Percentiles rank a stretch among this genome's conserved stretches.
Evolutionary conservation across 768 basidiomycete genomes (phyloP).

Genomic region (Termitomyces sp.): DNA sequence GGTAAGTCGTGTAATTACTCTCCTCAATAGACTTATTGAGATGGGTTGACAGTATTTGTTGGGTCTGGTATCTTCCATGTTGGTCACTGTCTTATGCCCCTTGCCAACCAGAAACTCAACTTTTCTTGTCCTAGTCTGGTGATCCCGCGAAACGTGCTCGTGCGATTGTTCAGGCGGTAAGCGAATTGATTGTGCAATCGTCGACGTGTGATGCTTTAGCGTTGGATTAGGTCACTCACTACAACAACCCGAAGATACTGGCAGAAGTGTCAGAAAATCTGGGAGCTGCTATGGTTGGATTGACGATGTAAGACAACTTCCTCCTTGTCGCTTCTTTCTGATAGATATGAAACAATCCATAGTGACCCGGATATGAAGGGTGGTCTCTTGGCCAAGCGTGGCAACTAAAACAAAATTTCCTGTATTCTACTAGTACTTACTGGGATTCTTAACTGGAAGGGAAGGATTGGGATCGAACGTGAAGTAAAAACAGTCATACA

Average conservation of each 20-base stretch:
- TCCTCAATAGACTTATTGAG: slow-evolving; percentile 1
- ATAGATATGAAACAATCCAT: slow-evolving; percentile 5
- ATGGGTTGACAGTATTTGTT: slow-evolving; percentile 72
- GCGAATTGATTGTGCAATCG: slow-evolving; percentile 10
- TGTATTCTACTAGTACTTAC: not conserved
- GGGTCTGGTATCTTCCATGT: slow-evolving; percentile 97
- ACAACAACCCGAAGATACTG: slow-evolving; percentile 89
- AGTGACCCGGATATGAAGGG: slow-evolving; percentile 71
- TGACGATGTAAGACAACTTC: slow-evolving; percentile 70
- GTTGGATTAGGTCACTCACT: slow-evolving; percentile 73
- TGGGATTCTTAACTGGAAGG: no score
- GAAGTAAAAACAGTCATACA: not conserved
- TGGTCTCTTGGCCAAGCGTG: slow-evolving; percentile 65
- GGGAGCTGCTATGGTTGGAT: slow-evolving; percentile 91
- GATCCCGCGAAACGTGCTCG: slow-evolving; percentile 92
- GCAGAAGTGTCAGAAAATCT: slow-evolving; percentile 89
- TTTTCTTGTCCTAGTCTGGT: slow-evolving; percentile 55
- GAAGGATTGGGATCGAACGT: not conserved
- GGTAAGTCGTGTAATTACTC: slow-evolving; percentile 44
- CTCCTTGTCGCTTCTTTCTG: not conserved
- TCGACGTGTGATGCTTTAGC: slow-evolving; percentile 10
- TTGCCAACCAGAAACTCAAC: not conserved
- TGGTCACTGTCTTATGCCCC: slow-evolving; percentile 24
- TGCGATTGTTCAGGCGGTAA: slow-evolving; percentile 94
- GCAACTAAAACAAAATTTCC: slow-evolving; percentile 45